Conservation (phyloP, 2,329 filamentous ascomycete genomes). For the Colletotrichum tabaci region DNA sequence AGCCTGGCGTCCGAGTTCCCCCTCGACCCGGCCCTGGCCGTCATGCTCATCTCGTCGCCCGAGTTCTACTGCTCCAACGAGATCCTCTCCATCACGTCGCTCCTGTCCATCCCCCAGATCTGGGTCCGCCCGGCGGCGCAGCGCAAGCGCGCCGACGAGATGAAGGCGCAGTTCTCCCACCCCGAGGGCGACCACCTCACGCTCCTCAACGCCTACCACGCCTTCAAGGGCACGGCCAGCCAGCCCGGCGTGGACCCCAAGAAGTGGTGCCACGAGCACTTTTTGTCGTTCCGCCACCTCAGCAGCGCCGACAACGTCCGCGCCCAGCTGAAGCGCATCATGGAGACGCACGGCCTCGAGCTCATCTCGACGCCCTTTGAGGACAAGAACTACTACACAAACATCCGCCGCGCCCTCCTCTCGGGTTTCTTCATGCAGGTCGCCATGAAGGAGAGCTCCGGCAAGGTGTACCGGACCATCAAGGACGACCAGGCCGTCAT, state of each 20-base stretch:
- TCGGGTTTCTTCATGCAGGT: constrained; percentile 99
- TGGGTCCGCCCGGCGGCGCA: constrained; percentile 90
- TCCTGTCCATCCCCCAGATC: constrained; percentile 94
- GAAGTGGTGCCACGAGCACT: constrained; percentile 98
- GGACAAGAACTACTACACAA: constrained; percentile 98
- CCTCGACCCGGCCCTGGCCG: constrained; percentile 91
- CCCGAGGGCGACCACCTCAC: constrained; percentile 96
- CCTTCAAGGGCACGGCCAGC: constrained; percentile 85
- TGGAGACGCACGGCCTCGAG: constrained; percentile 92
- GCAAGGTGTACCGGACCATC: constrained; percentile 94
- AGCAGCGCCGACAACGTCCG: constrained; percentile 96
- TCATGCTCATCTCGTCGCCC: constrained; percentile 97
- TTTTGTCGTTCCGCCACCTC: constrained; percentile 89
- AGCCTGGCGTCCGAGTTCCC: constrained; percentile 94
- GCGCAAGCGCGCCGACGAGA: constrained; percentile 94
- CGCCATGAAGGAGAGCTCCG: constrained; percentile 89
- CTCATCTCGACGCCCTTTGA: constrained; percentile 91
- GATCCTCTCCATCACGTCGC: constrained; percentile 92
- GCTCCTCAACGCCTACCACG: constrained; percentile 97
- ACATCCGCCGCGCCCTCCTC: constrained; percentile 93
- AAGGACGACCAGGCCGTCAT: constrained; percentile 97
- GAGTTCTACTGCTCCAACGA: constrained; percentile 99
- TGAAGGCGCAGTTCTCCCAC: constrained; percentile 95
- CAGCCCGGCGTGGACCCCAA: constrained; percentile 79
- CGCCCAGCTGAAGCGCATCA: constrained; percentile 91